A percentile compares a stretch with the other conserved stretches of the same genome.
Evolutionary conservation across 2,329 filamentous ascomycete species (phyloP).

Genomic region (Aspergillus spinulosporus): DNA sequence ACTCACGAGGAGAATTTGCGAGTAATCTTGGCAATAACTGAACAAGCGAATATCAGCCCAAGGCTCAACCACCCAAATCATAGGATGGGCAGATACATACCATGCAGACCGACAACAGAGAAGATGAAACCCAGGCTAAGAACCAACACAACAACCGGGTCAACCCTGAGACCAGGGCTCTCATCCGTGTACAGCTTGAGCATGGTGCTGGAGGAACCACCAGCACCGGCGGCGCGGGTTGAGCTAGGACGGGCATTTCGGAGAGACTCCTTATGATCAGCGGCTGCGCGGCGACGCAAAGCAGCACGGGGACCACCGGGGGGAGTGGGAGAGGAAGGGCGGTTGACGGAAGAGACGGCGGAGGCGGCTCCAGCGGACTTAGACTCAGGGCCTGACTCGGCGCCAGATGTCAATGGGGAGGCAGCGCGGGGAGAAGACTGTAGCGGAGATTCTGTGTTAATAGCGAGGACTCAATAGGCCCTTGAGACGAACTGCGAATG

Average conservation of each 20-base stretch:
- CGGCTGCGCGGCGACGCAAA: slow-evolving; percentile 90
- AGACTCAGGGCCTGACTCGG: slow-evolving; percentile 48
- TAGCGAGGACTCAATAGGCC: slow-evolving; percentile 5
- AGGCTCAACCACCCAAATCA: not conserved
- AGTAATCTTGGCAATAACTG: slow-evolving; percentile 94
- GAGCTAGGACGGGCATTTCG: slow-evolving; percentile 90
- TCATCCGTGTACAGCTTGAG: slow-evolving; percentile 98
- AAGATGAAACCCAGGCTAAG: slow-evolving; percentile 98
- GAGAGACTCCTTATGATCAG: slow-evolving; percentile 95
- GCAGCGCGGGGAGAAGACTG: slow-evolving; percentile 44
- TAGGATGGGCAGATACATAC: slow-evolving; percentile 58
- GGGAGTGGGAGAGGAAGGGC: slow-evolving; percentile 81
- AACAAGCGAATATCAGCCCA: slow-evolving; percentile 19
- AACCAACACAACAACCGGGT: slow-evolving; percentile 95
- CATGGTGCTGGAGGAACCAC: slow-evolving; percentile 97
- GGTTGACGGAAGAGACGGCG: slow-evolving; percentile 69
- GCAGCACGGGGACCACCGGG: slow-evolving; percentile 94
- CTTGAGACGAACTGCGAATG: slow-evolving; percentile 6
- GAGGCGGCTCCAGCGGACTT: slow-evolving; percentile 47
- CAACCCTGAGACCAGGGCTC: slow-evolving; percentile 94
- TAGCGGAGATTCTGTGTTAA: slow-evolving; percentile 10
- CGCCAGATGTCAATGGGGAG: slow-evolving; percentile 47
- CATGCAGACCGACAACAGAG: slow-evolving; percentile 94
- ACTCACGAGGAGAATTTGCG: slow-evolving; percentile 71
- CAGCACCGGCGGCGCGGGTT: slow-evolving; percentile 89